Conservation (phyloP, 2,329 filamentous ascomycete genomes). For the Chalaropsis thielavioides region DNA sequence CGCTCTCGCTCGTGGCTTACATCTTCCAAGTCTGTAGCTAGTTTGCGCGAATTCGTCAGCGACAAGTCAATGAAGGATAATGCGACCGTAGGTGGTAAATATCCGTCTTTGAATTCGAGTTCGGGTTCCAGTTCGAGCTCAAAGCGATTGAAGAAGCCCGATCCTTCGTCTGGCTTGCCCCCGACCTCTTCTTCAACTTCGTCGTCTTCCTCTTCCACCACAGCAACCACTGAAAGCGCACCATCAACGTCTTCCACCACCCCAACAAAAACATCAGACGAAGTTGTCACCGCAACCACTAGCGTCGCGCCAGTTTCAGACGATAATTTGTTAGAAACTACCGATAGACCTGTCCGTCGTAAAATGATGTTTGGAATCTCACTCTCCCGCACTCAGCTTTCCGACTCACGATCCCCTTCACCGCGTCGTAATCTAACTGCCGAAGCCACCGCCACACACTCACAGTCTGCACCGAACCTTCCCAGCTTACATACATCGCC, state of each 20-base stretch:
- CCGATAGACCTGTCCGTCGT: slow-evolving; percentile 12
- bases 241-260: neutral
- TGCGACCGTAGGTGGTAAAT: neutral
- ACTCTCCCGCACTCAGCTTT: slow-evolving; percentile 12
- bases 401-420: slow-evolving; percentile 17
- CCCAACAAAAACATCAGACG: neutral
- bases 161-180: neutral
- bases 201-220: neutral
- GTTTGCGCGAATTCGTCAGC: slow-evolving; percentile 24
- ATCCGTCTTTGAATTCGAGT: slow-evolving; percentile 4
- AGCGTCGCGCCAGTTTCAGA: slow-evolving; percentile 10
- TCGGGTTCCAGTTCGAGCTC: slow-evolving; percentile 11
- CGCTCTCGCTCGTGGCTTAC: slow-evolving; percentile 40
- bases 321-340: slow-evolving; percentile 6
- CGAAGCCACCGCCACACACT: slow-evolving; percentile 11
- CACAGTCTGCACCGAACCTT: slow-evolving; percentile 17
- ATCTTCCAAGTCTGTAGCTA: slow-evolving; percentile 30
- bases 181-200: neutral
- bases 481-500: slow-evolving; percentile 14
- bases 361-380: slow-evolving; percentile 17
- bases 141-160: slow-evolving; percentile 8
- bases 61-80: slow-evolving; percentile 19
- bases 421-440: slow-evolving; percentile 12
- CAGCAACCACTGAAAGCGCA: neutral
- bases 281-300: neutral